Evolutionary conservation across 257 asterid genomes (phyloP).

Genomic region (Capsicum pubescens): DNA sequence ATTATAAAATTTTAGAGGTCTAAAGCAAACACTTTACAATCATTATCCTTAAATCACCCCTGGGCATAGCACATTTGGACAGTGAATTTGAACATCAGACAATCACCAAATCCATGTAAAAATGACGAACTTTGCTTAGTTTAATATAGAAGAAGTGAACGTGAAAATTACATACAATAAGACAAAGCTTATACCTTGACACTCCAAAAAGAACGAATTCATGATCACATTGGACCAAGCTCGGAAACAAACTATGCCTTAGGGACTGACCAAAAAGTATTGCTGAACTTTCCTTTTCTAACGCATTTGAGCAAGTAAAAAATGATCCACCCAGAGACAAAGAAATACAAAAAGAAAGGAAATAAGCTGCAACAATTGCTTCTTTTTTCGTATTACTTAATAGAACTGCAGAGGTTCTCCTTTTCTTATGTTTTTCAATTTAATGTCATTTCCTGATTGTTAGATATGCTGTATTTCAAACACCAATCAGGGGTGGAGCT

Average conservation of each 20-base stretch:
- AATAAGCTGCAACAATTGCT: background rate
- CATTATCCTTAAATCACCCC: no score
- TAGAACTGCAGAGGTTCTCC: background rate
- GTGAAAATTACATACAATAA: background rate
- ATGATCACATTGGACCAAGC: background rate
- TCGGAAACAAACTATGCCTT: background rate
- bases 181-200: background rate
- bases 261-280: background rate
- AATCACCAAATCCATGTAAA: background rate
- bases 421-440: background rate
- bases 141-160: background rate
- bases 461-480: background rate
- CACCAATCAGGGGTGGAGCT: background rate
- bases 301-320: background rate
- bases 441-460: background rate
- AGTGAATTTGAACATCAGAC: background rate
- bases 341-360: background rate
- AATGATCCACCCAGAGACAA: background rate
- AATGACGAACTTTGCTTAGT: background rate
- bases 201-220: background rate
- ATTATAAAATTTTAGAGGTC: no score
- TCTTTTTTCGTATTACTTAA: no score
- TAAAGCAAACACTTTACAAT: no score
- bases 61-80: no score
- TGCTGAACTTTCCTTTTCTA: background rate